These are phyloP conservation scores for Rhamnella rubrinervis DNA, from an alignment of 331 rosid species.

Conservation along the genomic window DNA sequence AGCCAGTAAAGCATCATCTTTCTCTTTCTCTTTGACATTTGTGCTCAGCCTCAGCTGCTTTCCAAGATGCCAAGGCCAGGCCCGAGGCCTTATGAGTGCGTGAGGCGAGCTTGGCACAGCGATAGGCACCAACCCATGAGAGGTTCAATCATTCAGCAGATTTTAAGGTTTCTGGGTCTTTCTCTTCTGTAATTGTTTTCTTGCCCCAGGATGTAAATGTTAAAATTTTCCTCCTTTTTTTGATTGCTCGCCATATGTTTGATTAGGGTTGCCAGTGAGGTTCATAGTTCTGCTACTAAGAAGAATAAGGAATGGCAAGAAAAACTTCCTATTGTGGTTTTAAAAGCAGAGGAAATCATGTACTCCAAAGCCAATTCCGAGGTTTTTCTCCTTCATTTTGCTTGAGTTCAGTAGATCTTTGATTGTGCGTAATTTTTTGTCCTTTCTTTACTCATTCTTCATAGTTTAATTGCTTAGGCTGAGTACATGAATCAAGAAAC, in stretches of 20 bases:
- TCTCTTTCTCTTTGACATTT: conserved; percentile 15
- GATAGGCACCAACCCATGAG: conserved; percentile 89
- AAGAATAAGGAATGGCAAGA: conserved; percentile 97
- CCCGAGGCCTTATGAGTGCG: conserved; percentile 99
- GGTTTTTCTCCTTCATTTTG: conserved; percentile 43
- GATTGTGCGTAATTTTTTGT: conserved; percentile 1
- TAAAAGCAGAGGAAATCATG: conserved; percentile 95
- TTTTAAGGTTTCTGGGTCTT: conserved; percentile 77
- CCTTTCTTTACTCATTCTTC: conserved; percentile 20
- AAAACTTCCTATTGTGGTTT: conserved; percentile 82
- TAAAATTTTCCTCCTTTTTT: conserved; percentile 33
- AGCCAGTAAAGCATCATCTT: conserved; percentile 18
- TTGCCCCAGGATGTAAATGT: background rate
- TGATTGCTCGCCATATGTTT: conserved; percentile 71
- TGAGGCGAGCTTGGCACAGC: conserved; percentile 97
- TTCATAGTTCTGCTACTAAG: conserved; percentile 69
- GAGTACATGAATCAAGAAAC: conserved; percentile 80
- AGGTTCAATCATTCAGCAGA: conserved; percentile 89
- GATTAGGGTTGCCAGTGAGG: conserved; percentile 84
- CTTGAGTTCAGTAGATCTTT: conserved; percentile 38
- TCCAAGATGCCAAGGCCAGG: conserved; percentile 98
- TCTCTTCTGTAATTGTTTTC: conserved; percentile 8
- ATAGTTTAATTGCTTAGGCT: conserved; percentile 56
- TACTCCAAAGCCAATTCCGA: conserved; percentile 98
- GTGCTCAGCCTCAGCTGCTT: conserved; percentile 11